Conservation (phyloP, 768 basidiomycete species). For the Lactifluus hygrophoroides region DNA sequence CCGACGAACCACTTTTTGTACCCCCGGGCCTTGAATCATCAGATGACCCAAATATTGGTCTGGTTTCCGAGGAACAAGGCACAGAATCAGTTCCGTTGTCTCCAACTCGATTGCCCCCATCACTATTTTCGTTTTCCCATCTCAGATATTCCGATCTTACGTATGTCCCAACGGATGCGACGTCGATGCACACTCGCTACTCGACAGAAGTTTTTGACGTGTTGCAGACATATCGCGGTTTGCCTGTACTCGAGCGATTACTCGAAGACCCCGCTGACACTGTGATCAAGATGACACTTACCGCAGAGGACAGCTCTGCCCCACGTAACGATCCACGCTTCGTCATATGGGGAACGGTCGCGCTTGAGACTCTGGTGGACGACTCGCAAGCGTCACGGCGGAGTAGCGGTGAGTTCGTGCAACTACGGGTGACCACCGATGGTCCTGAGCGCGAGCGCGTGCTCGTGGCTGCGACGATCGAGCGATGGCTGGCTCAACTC, state of each 20-base stretch:
- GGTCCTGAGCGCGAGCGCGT: constrained; percentile 36
- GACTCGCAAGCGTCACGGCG: constrained; percentile 14
- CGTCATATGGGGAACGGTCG: constrained; percentile 77
- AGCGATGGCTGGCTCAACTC: constrained; percentile 87
- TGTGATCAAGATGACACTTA: constrained; percentile 65
- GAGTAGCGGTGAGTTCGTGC: constrained; percentile 14
- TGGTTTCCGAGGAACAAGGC: constrained; percentile 12
- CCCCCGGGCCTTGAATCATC: not conserved
- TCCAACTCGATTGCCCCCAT: constrained; percentile 11
- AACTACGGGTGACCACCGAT: constrained; percentile 20
- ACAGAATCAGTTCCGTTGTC: not conserved
- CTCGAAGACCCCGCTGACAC: constrained; percentile 47
- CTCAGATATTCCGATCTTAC: constrained; percentile 21
- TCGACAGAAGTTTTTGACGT: constrained; percentile 74
- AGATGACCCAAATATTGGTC: constrained; percentile 9
- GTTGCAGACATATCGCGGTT: constrained; percentile 68
- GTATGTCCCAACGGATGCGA: constrained; percentile 37
- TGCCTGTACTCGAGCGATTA: constrained; percentile 64
- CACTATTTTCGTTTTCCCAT: constrained; percentile 10
- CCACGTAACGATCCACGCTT: constrained; percentile 86
- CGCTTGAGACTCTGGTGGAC: constrained; percentile 26
- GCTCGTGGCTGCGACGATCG: constrained; percentile 85
- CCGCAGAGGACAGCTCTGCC: constrained; percentile 55
- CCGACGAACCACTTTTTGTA: not conserved
- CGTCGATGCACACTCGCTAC: constrained; percentile 51